A percentile compares a stretch with the other conserved stretches of the same genome.
Conservation (phyloP, 2,329 filamentous ascomycete genomes). For the Trichoderma brevicompactum region DNA sequence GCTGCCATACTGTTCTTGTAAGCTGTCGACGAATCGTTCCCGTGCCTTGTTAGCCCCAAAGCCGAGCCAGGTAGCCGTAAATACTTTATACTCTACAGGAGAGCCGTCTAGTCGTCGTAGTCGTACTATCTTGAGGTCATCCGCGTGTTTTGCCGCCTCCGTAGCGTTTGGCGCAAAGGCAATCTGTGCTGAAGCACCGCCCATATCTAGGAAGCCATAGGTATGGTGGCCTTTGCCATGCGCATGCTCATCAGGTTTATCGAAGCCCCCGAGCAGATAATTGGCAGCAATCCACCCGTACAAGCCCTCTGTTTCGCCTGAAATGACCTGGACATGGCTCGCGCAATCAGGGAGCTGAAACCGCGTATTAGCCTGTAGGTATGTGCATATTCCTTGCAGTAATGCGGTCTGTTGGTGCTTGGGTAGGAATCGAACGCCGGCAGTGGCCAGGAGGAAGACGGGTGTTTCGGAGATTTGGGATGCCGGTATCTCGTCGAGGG, state of each 20-base stretch:
- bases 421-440: conserved; percentile 87
- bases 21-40: conserved; percentile 75
- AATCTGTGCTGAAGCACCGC: conserved; percentile 95
- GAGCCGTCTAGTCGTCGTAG: conserved; percentile 82
- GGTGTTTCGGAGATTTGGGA: conserved; percentile 82
- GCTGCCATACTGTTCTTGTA: conserved; percentile 68
- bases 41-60: conserved; percentile 97
- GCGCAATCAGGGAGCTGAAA: conserved; percentile 91
- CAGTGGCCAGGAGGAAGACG: conserved; percentile 92
- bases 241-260: conserved; percentile 71
- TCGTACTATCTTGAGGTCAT: conserved; percentile 85
- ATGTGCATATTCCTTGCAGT: conserved; percentile 79
- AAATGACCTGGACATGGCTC: conserved; percentile 89
- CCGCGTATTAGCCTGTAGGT: conserved; percentile 73
- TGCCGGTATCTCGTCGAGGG: conserved; percentile 74
- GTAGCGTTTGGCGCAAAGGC: conserved; percentile 95
- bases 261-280: conserved; percentile 90
- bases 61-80: conserved; percentile 94
- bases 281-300: conserved; percentile 99
- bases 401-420: conserved; percentile 72
- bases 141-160: conserved; percentile 84
- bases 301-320: conserved; percentile 91
- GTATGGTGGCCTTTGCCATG: conserved; percentile 91
- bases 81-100: conserved; percentile 81
- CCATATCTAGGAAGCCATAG: conserved; percentile 98